Evolutionary conservation across 2,329 filamentous ascomycete species (phyloP), one percentile per base, ranked within the genome.

Genomic region (Cercospora sojina): DNA sequence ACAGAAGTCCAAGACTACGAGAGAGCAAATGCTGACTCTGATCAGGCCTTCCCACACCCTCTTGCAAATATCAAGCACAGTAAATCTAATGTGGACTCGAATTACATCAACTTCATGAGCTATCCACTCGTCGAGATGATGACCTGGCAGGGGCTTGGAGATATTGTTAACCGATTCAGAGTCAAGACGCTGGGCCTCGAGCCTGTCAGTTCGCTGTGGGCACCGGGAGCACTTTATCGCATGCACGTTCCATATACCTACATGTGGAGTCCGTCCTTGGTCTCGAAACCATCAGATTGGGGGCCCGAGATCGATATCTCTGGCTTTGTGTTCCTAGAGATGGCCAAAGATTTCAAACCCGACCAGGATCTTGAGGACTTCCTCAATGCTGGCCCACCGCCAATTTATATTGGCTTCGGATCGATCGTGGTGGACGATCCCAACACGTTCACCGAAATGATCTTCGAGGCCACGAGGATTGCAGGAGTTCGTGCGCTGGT

Each of bases 51-150:
- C 70, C 90, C 91, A 0, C 91, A 94, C 75, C 91, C 91, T 0
- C 77, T 94, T 59, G 90, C 91, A 9, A 92, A 88, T 74, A 89
- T 94, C 77, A 91, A 89, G 74, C 69, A 73, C 3, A 65, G 70
- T 13, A 85, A 85, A 67, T 87, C 85, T 16, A 91, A 92, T 69
- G 86, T 92, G 8, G 90, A 93, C 72, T 83, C 86, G 1, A 87
- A 86, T 20, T 91, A 91, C 74, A 87, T 89, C 12, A 95, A 94
- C 77, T 92, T 91, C 74, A 91, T 94, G 76, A 90, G 87, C 1
- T 95, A 93, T 74, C 88, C 90, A 0, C 79, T 94, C 38, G 90
- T 94, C 1, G 91, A 94, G 75, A 90, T 92, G 69, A 91, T 94
- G 82, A 84, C 82, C 18, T 84, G 82, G 82, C 82, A 83, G 71